Conservation (phyloP, 345 rosid genomes). For the Camelina laxa region DNA sequence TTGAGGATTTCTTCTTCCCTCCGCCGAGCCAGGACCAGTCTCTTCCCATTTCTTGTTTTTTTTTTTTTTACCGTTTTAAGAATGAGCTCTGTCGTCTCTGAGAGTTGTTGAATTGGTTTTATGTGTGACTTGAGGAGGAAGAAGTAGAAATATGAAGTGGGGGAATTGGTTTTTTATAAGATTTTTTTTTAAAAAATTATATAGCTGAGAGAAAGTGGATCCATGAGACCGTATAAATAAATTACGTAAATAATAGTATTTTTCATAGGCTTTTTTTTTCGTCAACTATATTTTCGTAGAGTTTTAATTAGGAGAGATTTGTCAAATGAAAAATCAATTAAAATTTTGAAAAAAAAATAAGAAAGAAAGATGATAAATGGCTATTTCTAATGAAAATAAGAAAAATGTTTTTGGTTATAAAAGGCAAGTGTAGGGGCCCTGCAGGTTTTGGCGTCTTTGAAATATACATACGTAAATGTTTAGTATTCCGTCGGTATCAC, state of each 20-base stretch:
- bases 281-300: constrained; percentile 30
- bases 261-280: constrained; percentile 12
- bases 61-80: background rate
- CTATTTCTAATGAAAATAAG: background rate
- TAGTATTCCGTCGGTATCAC: constrained; percentile 1
- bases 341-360: constrained; percentile 12
- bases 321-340: constrained; percentile 37
- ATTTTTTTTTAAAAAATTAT: background rate
- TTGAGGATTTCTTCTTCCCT: constrained; percentile 45
- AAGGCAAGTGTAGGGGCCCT: constrained; percentile 34
- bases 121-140: constrained; percentile 39
- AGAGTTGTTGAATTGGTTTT: constrained; percentile 13
- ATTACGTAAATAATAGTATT: background rate
- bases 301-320: constrained; percentile 25
- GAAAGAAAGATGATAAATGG: background rate
- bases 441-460: constrained; percentile 15
- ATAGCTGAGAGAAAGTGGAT: constrained; percentile 38
- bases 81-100: constrained; percentile 29
- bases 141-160: constrained; percentile 25
- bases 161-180: constrained; percentile 21
- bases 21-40: constrained; percentile 66
- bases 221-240: constrained; percentile 33
- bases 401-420: constrained; percentile 16
- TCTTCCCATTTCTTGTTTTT: constrained; percentile 57
- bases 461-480: background rate